Evolutionary conservation across 1,139 yeast species (phyloP), one percentile per base, ranked within the genome.

Genomic region (Geotrichum restrictum): DNA sequence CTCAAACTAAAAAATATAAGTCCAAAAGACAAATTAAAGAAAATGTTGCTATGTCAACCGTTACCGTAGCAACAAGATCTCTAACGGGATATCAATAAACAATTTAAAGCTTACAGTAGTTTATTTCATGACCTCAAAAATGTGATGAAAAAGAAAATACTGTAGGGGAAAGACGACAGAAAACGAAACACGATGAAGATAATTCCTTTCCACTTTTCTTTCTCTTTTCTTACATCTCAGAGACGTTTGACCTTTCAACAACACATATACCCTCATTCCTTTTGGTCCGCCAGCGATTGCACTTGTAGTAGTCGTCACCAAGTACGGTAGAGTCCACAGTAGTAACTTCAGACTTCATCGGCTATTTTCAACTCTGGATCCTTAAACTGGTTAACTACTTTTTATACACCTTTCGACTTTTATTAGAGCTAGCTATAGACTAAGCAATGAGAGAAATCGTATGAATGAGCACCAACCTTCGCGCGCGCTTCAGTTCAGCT

Each of bases 371-470:
- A 31, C 3, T 14, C 6, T 10, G 14, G 7, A n/a, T 8, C 14
- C 7, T 5, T 6, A 16, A n/a, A 34, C 14, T 13, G n/a, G 37
- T 11, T 16, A 34, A n/a, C 37, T n/a, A 34, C 18, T n/a, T 16
- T 16, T 16, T 2, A 34, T 5, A 31, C 34, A 31, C 34, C 34
- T 11, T 14, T 31, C 34, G 6, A 31, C 34, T 34, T 34, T n/a
- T 4, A 34, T n/a, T 6, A n/a, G 37, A 34, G 8, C 7, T n/a
- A 1, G n/a, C 16, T 31, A 14, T 31, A 11, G 6, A 5, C 34
- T 31, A n/a, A 16, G 51, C 54, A 49, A 79, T 79, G 83, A 79
- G 83, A 77, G 83, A 79, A 73, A 79, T 79, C 69, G 81, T 78
- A 75, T 58, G 81, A 75, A 53, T 48, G 51, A 52, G 53, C 48